Evolutionary conservation across 108 stramenopile species (phyloP), one percentile per base, ranked within the genome.

Genomic region (Aurantiochytrium sp.): DNA sequence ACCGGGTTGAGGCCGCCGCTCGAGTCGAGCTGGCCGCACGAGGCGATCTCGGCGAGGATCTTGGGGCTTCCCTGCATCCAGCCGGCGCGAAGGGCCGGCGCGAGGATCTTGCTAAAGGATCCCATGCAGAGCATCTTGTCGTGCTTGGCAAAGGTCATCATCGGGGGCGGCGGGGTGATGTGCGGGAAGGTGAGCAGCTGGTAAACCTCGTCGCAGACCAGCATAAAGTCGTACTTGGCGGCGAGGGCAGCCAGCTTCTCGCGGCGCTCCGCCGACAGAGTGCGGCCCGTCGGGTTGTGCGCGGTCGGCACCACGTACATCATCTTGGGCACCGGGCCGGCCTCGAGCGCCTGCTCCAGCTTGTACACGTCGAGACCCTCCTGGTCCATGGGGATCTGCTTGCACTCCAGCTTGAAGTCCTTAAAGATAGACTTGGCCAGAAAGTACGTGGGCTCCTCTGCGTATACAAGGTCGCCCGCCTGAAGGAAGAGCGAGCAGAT

Each of bases 81-180:
- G 37, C 89, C 89, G 30, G 85, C 39, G n/a, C 89, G 55, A n/a
- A 89, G 87, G 17, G 69, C 86, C 8, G 89, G 89, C 3, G 86
- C 86, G 19, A 89, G 89, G 15, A 89, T 87, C 89, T 89, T 89
- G 52, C 85, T 37, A 86, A 89, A 89, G 52, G 89, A 89, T 0
- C 55, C 85, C 85, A 89, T 15, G 30, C 68, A 54, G 45, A 55
- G 6, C 21, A 86, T 59, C 69, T 36, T 27, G 36, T 41, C 73
- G 59, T 55, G 32, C 55, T 65, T 52, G 39, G 52, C 65, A 37
- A 59, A 53, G 34, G 36, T 31, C 22, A 50, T 17, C 37, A 87
- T 36, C 36, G 85, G 68, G 2, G 54, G 85, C 4, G 85, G 86
- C 3, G 89, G 86, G 42, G 22, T 36, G 37, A 68, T 85, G 37